phyloP scores from a whole-genome alignment of 2,329 filamentous ascomycete species.

The Colletotrichum melonis region DNA sequence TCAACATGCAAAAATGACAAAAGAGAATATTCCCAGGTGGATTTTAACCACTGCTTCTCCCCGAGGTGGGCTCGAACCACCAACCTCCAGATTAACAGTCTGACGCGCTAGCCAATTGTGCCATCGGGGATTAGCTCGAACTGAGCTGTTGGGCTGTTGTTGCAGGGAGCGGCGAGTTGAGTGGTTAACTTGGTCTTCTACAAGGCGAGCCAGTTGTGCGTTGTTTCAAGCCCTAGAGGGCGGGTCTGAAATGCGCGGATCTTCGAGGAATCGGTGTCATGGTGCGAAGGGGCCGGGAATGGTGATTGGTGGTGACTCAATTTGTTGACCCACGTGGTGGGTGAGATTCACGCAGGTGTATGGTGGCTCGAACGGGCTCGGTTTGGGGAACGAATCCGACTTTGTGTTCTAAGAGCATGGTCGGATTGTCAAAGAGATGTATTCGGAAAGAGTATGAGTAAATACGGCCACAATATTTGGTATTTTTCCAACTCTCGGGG shows the following conservation, averaged over 20 bases:
- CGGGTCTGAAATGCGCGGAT: not conserved
- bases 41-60: constrained; percentile 19
- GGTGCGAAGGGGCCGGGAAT: not conserved
- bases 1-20: not conserved
- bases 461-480: too few species aligned
- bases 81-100: constrained; percentile 37
- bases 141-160: constrained; percentile 7
- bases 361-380: not conserved
- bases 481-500: too few species aligned
- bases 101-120: constrained; percentile 37
- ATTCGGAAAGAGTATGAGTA: too few species aligned
- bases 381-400: not conserved
- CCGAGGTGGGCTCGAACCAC: constrained; percentile 37
- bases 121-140: constrained; percentile 34
- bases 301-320: not conserved
- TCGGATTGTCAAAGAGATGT: too few species aligned
- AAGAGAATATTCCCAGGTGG: not conserved
- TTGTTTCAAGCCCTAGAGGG: not conserved
- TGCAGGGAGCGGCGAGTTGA: rapidly evolving
- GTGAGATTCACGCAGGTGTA: not conserved
- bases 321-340: not conserved
- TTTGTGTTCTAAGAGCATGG: too few species aligned
- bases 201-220: not conserved
- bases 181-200: rapidly evolving
- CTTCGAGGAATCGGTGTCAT: not conserved